Evolutionary conservation across 1,284 basidiomycete genomes (phyloP).

Genomic region (Neotropicomus parvogracilis): DNA sequence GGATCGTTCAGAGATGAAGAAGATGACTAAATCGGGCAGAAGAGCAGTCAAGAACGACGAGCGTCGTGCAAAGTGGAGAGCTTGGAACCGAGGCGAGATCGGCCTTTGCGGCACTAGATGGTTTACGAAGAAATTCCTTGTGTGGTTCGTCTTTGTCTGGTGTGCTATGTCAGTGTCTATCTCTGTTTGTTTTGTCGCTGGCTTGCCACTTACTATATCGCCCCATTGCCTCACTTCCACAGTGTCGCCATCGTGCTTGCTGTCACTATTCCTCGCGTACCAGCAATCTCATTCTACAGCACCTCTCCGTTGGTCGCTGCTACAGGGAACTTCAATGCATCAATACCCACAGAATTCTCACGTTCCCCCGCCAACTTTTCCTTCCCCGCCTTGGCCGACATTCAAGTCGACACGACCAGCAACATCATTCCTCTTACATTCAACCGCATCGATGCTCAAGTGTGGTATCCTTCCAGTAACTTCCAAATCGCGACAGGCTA

Average conservation of each 20-base stretch:
- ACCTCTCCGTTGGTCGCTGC: conserved; percentile 56
- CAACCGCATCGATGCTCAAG: conserved; percentile 56
- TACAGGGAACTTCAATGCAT: conserved; percentile 49
- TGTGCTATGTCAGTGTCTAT: conserved; percentile 55
- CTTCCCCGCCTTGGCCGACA: conserved; percentile 69
- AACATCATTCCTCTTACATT: conserved; percentile 77
- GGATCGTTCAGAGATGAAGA: conserved; percentile 70
- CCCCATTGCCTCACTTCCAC: neutral
- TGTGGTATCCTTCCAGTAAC: conserved; percentile 63
- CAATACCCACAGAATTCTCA: conserved; percentile 60
- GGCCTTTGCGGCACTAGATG: conserved; percentile 71
- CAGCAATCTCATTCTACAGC: conserved; percentile 60
- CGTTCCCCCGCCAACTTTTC: conserved; percentile 80
- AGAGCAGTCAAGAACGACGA: conserved; percentile 56
- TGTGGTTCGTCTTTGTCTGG: conserved; percentile 63
- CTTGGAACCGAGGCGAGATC: conserved; percentile 69
- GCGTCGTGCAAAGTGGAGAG: conserved; percentile 55
- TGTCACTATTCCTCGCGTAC: conserved; percentile 78
- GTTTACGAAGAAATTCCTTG: conserved; percentile 67
- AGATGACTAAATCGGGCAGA: conserved; percentile 68
- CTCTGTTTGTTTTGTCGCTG: neutral
- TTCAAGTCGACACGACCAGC: conserved; percentile 67
- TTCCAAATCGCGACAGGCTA: conserved; percentile 65
- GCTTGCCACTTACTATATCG: conserved; percentile 11
- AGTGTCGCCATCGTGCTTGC: conserved; percentile 70